Base-by-base conservation (phyloP, 108 stramenopile genomes). In the Discostella pseudostelligera region DNA sequence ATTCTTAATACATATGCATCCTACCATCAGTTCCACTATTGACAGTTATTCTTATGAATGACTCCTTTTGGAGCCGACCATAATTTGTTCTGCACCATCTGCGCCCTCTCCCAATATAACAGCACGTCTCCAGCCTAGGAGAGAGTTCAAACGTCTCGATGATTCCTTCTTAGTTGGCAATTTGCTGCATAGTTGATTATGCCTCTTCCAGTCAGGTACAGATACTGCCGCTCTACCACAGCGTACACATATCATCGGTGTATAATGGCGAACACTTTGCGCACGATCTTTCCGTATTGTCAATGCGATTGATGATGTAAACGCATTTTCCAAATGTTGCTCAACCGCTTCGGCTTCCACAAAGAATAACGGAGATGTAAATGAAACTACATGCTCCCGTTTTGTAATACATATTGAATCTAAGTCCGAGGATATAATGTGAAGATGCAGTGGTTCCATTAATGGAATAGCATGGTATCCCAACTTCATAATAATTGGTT, bases 401-500 rank as follows among this genome's bases (percentile, higher is more conserved):
- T 56, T 43, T 20, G 44, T 73, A 29, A 73, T 43, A 36, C 49
- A 73, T 19, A 46, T 1, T 0, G 62, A 72, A 29, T 72, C 72
- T 8, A 65, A 32, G 37, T 73, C 64, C 17, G 39, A 39, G 11
- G 64, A 72, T 51, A 73, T 60, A 12, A 73, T 73, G 62, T 65
- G 64, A 36, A 65, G 59, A 73, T 73, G 72, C 11, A 65, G 72
- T n/a, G 64, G 64, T n/a, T 47, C 25, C 14, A 73, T 35, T 12
- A 58, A 65, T 22, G 72, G 72, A 3, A 65, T 47, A 3, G 71
- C 56, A 40, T 73, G 64, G 53, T 73, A 73, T 20, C 72, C 64
- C 9, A 73, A 9, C 25, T 58, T 73, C 37, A 73, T 48, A 24
- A 39, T 11, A 0, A 16, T 35, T 1, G 28, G n/a, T 19, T 44